A percentile compares a stretch with the other conserved stretches of the same genome.
Evolutionary conservation across 2,329 filamentous ascomycete genomes (phyloP).

Genomic region (Tolypocladium tundrense): DNA sequence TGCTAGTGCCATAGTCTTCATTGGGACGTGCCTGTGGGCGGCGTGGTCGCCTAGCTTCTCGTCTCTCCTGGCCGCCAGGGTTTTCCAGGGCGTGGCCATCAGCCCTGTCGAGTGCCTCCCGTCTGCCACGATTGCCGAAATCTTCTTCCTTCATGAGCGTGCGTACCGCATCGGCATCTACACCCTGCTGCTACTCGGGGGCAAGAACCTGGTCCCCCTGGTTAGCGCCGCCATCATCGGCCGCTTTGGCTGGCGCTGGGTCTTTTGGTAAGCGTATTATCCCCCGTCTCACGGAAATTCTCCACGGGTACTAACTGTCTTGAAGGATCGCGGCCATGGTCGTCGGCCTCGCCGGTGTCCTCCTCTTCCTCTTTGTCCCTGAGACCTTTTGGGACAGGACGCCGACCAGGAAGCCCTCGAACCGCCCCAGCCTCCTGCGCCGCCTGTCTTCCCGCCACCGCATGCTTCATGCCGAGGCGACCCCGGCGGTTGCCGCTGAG

Average conservation of each 20-base stretch:
- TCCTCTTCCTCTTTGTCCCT: slow-evolving; percentile 84
- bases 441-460: slow-evolving; percentile 33
- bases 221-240: slow-evolving; percentile 80
- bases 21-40: slow-evolving; percentile 71
- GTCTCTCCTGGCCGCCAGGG: slow-evolving; percentile 69
- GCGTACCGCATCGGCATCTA: slow-evolving; percentile 92
- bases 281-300: not conserved
- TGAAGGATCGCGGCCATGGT: slow-evolving; percentile 70
- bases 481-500: slow-evolving; percentile 1
- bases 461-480: slow-evolving; percentile 3
- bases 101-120: slow-evolving; percentile 88
- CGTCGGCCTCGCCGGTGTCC: slow-evolving; percentile 55
- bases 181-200: slow-evolving; percentile 75
- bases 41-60: slow-evolving; percentile 71
- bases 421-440: slow-evolving; percentile 35
- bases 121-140: slow-evolving; percentile 89
- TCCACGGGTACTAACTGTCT: slow-evolving; percentile 6
- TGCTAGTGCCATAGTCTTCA: slow-evolving; percentile 64
- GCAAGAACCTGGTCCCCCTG: slow-evolving; percentile 83
- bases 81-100: slow-evolving; percentile 81
- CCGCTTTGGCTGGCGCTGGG: slow-evolving; percentile 74
- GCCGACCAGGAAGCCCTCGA: slow-evolving; percentile 36
- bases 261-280: slow-evolving; percentile 56
- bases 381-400: slow-evolving; percentile 94
- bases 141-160: slow-evolving; percentile 90